phyloP scores from a whole-genome alignment of 73 alveolate genomes.

The Symbiodinium natans region DNA sequence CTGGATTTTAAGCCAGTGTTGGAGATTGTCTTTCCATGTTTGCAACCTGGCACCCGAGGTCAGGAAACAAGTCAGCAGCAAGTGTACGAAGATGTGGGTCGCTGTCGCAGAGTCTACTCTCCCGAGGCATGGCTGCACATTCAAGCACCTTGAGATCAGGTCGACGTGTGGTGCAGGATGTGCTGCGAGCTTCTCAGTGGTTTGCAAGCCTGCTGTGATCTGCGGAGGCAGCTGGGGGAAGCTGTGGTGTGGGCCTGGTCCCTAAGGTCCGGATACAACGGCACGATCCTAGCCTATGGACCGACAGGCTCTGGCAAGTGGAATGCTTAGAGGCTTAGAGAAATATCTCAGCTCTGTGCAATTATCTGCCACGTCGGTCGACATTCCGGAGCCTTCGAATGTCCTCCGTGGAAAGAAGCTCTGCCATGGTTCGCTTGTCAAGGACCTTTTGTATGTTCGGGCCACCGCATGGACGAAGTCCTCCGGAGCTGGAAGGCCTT shows the following conservation, averaged over 20 bases:
- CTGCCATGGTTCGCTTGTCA: neutral
- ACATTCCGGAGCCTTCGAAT: neutral
- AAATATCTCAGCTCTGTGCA: too few species aligned
- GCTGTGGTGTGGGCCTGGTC: neutral
- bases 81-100: conserved; percentile 70
- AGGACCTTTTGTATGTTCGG: conserved; percentile 93
- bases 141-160: neutral
- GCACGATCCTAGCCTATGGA: conserved; percentile 87
- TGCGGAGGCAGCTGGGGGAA: neutral
- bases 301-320: conserved; percentile 90
- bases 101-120: neutral
- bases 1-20: too few species aligned
- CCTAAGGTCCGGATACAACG: conserved; percentile 71
- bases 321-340: neutral
- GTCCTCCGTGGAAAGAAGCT: neutral
- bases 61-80: conserved; percentile 43
- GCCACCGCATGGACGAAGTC: conserved; percentile 43
- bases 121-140: neutral
- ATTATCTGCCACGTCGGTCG: neutral
- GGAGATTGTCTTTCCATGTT: too few species aligned
- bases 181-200: neutral
- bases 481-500: conserved; percentile 32
- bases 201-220: neutral
- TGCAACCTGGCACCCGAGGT: conserved; percentile 37
- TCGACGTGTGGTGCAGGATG: conserved; percentile 79